Evolutionary conservation across 2,329 filamentous ascomycete genomes (phyloP).

Genomic region (Sphaerulina vaccinii): DNA sequence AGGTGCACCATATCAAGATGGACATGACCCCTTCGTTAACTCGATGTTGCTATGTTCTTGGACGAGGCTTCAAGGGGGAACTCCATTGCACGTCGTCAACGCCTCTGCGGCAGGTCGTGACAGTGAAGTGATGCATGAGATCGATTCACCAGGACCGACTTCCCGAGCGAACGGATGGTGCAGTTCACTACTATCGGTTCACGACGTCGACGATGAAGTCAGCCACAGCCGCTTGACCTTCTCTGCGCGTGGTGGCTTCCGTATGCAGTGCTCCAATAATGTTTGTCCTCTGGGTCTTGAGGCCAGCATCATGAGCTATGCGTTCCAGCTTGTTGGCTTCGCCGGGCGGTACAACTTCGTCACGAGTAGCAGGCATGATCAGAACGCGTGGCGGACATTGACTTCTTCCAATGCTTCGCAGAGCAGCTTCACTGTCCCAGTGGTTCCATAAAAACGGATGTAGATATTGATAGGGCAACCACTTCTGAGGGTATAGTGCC

Average conservation of each 20-base stretch:
- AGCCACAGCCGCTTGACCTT: constrained; percentile 44
- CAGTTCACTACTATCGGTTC: not conserved
- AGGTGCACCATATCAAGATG: not conserved
- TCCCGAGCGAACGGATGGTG: too few species aligned
- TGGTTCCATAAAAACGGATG: constrained; percentile 68
- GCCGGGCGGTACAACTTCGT: constrained; percentile 58
- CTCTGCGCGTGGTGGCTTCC: constrained; percentile 45
- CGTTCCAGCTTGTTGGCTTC: constrained; percentile 56
- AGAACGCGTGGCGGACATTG: constrained; percentile 41
- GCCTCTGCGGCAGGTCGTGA: too few species aligned
- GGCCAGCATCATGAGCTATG: constrained; percentile 36
- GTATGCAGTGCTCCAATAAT: constrained; percentile 52
- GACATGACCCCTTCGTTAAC: not conserved
- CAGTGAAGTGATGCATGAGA: too few species aligned
- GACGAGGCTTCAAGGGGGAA: not conserved
- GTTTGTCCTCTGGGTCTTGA: constrained; percentile 41
- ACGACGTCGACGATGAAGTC: constrained; percentile 16
- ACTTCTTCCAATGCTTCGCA: constrained; percentile 41
- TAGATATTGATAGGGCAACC: constrained; percentile 74
- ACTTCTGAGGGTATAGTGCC: constrained; percentile 73
- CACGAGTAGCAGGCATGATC: constrained; percentile 56
- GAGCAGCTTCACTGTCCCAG: constrained; percentile 49
- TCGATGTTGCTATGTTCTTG: not conserved
- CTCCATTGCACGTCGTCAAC: not conserved
- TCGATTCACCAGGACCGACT: too few species aligned